These are phyloP conservation scores for Lichtheimia hyalospora DNA, from an alignment of 371 early-diverging fungal species.

Conservation along the genomic window DNA sequence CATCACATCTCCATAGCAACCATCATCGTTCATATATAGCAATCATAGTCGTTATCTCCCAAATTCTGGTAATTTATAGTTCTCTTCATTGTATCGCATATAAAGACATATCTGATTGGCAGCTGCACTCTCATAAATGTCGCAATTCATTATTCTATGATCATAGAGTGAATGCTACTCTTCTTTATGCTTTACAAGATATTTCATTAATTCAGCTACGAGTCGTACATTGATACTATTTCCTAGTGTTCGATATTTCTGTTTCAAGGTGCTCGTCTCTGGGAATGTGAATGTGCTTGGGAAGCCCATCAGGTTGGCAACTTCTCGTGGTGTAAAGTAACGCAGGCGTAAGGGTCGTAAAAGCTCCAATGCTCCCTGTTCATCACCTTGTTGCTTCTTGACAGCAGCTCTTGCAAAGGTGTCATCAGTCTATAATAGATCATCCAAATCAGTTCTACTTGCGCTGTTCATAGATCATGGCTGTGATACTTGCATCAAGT, in stretches of 20 bases:
- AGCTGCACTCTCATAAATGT: no score
- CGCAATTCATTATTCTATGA: no score
- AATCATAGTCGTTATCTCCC: no score
- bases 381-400: constrained; percentile 24
- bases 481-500: constrained; percentile 40
- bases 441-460: neutral
- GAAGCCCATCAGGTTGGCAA: constrained; percentile 82
- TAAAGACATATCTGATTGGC: no score
- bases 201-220: constrained; percentile 68
- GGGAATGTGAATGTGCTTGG: constrained; percentile 61
- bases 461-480: no score
- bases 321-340: constrained; percentile 79
- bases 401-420: constrained; percentile 24
- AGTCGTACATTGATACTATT: constrained; percentile 70
- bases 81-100: no score
- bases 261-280: constrained; percentile 51
- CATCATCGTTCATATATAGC: no score
- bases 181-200: constrained; percentile 74
- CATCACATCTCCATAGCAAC: no score
- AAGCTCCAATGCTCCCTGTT: constrained; percentile 23
- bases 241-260: constrained; percentile 65
- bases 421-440: constrained; percentile 20
- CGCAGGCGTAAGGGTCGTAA: constrained; percentile 53
- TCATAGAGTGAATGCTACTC: constrained; percentile 54
- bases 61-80: no score